Percentiles rank a stretch among this genome's conserved stretches.
Evolutionary conservation across 371 early-diverging fungal genomes (phyloP).

Genomic region (Basidiobolus meristosporus): DNA sequence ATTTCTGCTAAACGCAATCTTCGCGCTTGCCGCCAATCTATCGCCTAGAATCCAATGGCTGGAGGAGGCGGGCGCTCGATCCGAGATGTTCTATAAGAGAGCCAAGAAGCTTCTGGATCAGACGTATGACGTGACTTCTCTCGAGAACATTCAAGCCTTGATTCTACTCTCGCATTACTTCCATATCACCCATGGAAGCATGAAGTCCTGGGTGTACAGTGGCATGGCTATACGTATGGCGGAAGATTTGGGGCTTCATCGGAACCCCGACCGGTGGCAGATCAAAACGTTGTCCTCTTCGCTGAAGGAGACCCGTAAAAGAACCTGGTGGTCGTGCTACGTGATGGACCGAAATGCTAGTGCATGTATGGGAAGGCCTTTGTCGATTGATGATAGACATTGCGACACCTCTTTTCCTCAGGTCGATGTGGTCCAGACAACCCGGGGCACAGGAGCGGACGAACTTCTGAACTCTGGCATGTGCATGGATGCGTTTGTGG

Average conservation of each 20-base stretch:
- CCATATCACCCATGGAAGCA: neutral
- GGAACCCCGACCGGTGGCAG: conserved; percentile 17
- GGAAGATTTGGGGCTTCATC: conserved; percentile 37
- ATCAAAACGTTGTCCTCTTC: conserved; percentile 13
- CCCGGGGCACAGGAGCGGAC: too few species aligned
- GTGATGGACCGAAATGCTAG: conserved; percentile 28
- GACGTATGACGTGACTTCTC: neutral
- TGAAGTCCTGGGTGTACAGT: conserved; percentile 8
- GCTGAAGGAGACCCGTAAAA: conserved; percentile 32
- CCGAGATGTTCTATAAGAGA: neutral
- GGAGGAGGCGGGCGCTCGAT: neutral
- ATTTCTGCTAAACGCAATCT: conserved; percentile 45
- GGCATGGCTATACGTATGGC: conserved; percentile 41
- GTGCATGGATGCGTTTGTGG: too few species aligned
- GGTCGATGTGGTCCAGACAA: too few species aligned
- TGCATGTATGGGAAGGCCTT: conserved; percentile 16
- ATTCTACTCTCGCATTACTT: conserved; percentile 7
- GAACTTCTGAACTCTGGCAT: too few species aligned
- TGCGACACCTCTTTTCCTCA: conserved; percentile 11
- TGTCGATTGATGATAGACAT: conserved; percentile 23
- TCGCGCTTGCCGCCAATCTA: conserved; percentile 31
- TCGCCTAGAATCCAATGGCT: neutral
- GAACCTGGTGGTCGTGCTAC: conserved; percentile 39
- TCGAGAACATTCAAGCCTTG: conserved; percentile 3
- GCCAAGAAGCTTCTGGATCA: neutral